A percentile compares a stretch with the other conserved stretches of the same genome.
Conservation (phyloP, 495 filamentous ascomycete genomes). For the Filosporella fistucella region DNA sequence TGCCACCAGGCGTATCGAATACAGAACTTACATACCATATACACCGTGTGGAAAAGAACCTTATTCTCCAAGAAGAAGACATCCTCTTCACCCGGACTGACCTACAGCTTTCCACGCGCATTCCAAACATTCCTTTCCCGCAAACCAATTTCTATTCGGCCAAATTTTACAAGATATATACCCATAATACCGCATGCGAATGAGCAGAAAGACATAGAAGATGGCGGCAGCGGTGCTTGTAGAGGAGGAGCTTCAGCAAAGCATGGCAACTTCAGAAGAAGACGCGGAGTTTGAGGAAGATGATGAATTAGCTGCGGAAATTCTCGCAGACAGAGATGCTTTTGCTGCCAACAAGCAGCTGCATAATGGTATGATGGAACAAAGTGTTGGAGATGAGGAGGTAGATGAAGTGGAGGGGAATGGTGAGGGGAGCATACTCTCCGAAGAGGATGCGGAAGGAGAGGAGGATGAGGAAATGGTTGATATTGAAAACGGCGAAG, state of each 20-base stretch:
- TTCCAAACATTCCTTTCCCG: too few relatives aligned
- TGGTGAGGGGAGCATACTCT: constrained; percentile 26
- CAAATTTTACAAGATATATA: too few relatives aligned
- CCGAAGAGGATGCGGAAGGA: constrained; percentile 37
- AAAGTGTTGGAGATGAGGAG: constrained; percentile 36
- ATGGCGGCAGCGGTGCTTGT: constrained; percentile 25
- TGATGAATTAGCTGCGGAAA: constrained; percentile 44
- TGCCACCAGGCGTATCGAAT: neutral
- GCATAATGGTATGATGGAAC: constrained; percentile 26
- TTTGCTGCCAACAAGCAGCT: constrained; percentile 28
- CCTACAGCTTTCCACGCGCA: too few relatives aligned
- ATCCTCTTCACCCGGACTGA: too few relatives aligned
- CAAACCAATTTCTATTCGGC: too few relatives aligned
- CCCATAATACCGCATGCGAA: constrained; percentile 10
- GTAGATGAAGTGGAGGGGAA: constrained; percentile 37
- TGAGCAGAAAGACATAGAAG: constrained; percentile 15
- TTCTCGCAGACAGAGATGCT: constrained; percentile 35
- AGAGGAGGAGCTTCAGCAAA: constrained; percentile 24
- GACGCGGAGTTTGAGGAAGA: constrained; percentile 50
- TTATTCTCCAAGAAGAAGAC: too few relatives aligned
- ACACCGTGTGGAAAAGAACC: too few relatives aligned
- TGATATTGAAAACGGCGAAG: constrained; percentile 32
- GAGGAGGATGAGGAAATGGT: constrained; percentile 36
- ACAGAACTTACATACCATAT: neutral
- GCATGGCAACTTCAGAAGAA: constrained; percentile 26